Evolutionary conservation across 148 eudicot genomes (phyloP).

Genomic region (Spergularia marina): DNA sequence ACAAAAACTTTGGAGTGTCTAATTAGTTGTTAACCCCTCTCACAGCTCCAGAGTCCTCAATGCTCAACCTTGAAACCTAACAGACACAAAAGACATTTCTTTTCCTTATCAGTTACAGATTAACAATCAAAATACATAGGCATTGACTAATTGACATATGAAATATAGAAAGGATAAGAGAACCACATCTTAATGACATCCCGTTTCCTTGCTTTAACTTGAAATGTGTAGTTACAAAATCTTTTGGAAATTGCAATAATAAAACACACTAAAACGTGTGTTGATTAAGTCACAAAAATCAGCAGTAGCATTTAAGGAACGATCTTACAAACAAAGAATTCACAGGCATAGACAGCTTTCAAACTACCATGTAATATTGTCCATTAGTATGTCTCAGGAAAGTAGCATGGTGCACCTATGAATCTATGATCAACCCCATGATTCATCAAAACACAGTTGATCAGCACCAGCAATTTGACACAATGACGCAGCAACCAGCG

Average conservation of each 20-base stretch:
- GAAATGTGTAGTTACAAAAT: not conserved
- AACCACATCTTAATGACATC: not conserved
- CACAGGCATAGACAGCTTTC: not conserved
- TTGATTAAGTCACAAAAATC: too few species aligned
- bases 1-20: not conserved
- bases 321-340: not conserved
- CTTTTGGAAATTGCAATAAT: not conserved
- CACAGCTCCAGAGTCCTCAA: conserved; percentile 65
- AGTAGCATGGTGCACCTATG: not conserved
- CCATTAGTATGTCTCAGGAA: not conserved
- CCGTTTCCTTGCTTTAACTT: not conserved
- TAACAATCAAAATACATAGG: not conserved
- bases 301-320: too few species aligned
- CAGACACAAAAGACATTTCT: not conserved
- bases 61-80: conserved; percentile 71
- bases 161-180: not conserved
- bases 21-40: conserved; percentile 58
- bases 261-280: not conserved
- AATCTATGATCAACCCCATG: not conserved
- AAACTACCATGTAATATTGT: not conserved
- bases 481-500: not conserved
- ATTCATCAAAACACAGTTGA: not conserved
- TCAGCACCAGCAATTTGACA: not conserved
- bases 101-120: conserved; percentile 1
- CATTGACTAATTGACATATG: not conserved